These are phyloP conservation scores for Pythium apleroticum DNA, from an alignment of 352 stramenopile species.

Conservation along the genomic window DNA sequence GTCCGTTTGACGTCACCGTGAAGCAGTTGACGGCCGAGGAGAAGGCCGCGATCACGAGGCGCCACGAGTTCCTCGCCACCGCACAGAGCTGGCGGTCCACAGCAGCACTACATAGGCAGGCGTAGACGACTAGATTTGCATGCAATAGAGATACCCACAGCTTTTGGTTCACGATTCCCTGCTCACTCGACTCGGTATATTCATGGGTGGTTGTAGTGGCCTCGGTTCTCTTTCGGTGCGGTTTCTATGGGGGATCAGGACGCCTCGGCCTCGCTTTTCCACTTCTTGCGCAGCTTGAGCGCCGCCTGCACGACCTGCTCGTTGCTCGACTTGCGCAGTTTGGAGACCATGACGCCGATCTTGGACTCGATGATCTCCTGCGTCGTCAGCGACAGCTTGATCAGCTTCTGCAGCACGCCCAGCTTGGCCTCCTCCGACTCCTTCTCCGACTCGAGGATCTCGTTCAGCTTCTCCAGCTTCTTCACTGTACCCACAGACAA, in stretches of 20 bases:
- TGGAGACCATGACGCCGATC: constrained; percentile 72
- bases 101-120: no score
- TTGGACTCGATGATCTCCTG: constrained; percentile 82
- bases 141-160: no score
- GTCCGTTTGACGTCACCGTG: constrained; percentile 20
- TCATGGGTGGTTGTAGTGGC: no score
- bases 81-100: constrained; percentile 3
- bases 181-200: no score
- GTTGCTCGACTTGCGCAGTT: constrained; percentile 77
- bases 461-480: constrained; percentile 52
- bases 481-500: constrained; percentile 7
- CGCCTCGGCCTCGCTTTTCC: constrained; percentile 52
- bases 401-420: constrained; percentile 53
- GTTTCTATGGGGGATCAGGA: background rate
- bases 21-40: constrained; percentile 6
- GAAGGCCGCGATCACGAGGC: constrained; percentile 10
- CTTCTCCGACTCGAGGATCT: constrained; percentile 42
- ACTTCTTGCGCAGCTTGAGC: constrained; percentile 73
- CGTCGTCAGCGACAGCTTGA: constrained; percentile 62
- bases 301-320: constrained; percentile 58
- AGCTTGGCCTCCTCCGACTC: constrained; percentile 40
- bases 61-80: constrained; percentile 11
- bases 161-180: no score
- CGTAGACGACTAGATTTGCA: no score
- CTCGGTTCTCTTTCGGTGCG: no score